Percentiles rank a stretch among this genome's conserved stretches.
Evolutionary conservation across 331 rosid genomes (phyloP).

Genomic region (Pyrus hybrid): DNA sequence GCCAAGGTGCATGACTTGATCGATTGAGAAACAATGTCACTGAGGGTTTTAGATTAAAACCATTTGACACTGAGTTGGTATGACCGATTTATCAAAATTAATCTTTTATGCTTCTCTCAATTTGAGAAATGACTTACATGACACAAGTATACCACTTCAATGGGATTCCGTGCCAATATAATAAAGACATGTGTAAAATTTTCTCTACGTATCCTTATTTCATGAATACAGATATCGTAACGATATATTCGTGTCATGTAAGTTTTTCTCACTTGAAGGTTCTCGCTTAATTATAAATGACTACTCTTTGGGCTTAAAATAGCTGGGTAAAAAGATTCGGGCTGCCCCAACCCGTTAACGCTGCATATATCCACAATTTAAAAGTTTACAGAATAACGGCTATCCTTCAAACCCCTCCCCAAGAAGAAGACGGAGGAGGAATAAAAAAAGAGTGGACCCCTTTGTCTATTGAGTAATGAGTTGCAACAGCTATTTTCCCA

Average conservation of each 20-base stretch:
- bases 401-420: not conserved
- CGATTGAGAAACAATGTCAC: too few species aligned
- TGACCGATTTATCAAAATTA: too few species aligned
- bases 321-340: not conserved
- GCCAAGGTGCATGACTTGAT: too few species aligned
- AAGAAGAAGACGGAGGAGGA: not conserved
- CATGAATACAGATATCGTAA: too few species aligned
- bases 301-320: not conserved
- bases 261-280: not conserved
- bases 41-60: too few species aligned
- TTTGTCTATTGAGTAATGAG: too few species aligned
- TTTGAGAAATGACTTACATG: too few species aligned
- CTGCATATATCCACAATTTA: not conserved
- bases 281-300: not conserved
- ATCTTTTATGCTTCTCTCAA: not conserved
- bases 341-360: not conserved
- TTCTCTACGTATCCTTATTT: too few species aligned
- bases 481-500: too few species aligned
- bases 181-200: too few species aligned
- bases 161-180: not conserved
- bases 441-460: not conserved
- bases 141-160: rapidly evolving
- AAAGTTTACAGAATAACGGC: not conserved
- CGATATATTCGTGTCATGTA: too few species aligned
- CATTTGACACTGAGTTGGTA: too few species aligned